A percentile compares a stretch with the other conserved stretches of the same genome.
Evolutionary conservation across 192 early-diverging fungal genomes (phyloP).

Genomic region (Physocladia obscura): DNA sequence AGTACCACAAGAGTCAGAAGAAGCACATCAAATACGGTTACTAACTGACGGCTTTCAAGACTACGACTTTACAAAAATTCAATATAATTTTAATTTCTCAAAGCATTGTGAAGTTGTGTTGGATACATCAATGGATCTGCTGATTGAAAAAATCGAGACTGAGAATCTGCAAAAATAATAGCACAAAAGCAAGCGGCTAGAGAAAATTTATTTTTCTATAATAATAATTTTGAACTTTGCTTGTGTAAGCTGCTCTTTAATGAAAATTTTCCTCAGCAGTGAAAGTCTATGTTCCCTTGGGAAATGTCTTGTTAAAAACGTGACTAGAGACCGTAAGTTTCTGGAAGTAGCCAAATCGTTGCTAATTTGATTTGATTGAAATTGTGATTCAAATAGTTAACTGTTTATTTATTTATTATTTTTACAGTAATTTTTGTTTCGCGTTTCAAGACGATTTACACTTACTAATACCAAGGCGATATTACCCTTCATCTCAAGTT

Average conservation of each 20-base stretch:
- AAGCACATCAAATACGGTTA: background rate
- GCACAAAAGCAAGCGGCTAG: too few relatives aligned
- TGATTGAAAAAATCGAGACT: too few relatives aligned
- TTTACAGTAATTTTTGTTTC: slow-evolving; percentile 75
- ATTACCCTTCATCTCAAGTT: slow-evolving; percentile 83
- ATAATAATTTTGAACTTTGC: too few relatives aligned
- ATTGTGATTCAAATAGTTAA: background rate
- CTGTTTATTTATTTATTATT: background rate
- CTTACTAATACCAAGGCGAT: slow-evolving; percentile 92
- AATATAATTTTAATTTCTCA: too few relatives aligned
- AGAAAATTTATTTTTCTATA: too few relatives aligned
- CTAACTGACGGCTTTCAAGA: slow-evolving; percentile 11
- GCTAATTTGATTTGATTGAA: slow-evolving; percentile 58
- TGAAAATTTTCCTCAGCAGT: too few relatives aligned
- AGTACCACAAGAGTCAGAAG: slow-evolving; percentile 6
- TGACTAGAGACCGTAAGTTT: slow-evolving; percentile 83
- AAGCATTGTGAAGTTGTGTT: too few relatives aligned
- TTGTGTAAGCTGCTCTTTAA: too few relatives aligned
- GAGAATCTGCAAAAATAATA: too few relatives aligned
- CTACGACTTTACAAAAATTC: slow-evolving; percentile 18
- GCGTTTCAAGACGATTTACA: slow-evolving; percentile 96
- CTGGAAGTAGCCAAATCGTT: slow-evolving; percentile 81
- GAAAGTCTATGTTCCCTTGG: background rate
- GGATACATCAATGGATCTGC: too few relatives aligned
- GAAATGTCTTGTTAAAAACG: slow-evolving; percentile 78